Evolutionary conservation across 2,329 filamentous ascomycete genomes (phyloP), one percentile per base, ranked within the genome.

Genomic region (Arthrobotrys megalospora): DNA sequence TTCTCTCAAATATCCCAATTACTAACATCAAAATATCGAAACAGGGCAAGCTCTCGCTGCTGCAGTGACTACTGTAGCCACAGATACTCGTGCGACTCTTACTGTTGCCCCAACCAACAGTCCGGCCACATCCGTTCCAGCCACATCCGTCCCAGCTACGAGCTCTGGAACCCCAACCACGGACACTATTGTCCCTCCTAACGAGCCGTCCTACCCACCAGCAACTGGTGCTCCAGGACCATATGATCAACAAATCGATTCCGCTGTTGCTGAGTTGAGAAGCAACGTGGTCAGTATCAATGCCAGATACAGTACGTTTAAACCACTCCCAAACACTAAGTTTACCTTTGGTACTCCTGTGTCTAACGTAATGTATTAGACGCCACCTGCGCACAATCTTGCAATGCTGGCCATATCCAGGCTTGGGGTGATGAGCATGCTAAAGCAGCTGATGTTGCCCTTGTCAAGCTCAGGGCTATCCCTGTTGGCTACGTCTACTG

Each of bases 391-490:
- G 65, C 73, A 3, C 71, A 19, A 10, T 63, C 53, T 14, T 77
- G 73, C 50, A 66, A 34, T 53, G 48, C 47, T 16, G 36, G 41
- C n/a, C 66, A 70, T 16, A 77, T 77, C 21, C 73, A 71, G 32
- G 73, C 73, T 34, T 77, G 73, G 73, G 73, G 73, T 47, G 60
- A 77, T 24, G 73, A 77, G 45, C 73, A 77, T 12, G 73, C 73
- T 7, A 70, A 60, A 36, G 73, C 53, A 11, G 73, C 66, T n/a
- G 58, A 77, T 21, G 38, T 60, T 11, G 66, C 66, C 16, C 32
- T 71, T 8, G 36, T 43, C 11, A 60, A 50, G 34, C 60, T 77
- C 32, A 47, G 65, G 19, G 32, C 41, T 14, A 34, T 77, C 38
- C 73, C 73, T 16, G 66, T 55, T n/a, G 58, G 65, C 7, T 77